A percentile compares a stretch with the other conserved stretches of the same genome.
Evolutionary conservation across 495 filamentous ascomycete species (phyloP).

Genomic region (Penicillium taxi): DNA sequence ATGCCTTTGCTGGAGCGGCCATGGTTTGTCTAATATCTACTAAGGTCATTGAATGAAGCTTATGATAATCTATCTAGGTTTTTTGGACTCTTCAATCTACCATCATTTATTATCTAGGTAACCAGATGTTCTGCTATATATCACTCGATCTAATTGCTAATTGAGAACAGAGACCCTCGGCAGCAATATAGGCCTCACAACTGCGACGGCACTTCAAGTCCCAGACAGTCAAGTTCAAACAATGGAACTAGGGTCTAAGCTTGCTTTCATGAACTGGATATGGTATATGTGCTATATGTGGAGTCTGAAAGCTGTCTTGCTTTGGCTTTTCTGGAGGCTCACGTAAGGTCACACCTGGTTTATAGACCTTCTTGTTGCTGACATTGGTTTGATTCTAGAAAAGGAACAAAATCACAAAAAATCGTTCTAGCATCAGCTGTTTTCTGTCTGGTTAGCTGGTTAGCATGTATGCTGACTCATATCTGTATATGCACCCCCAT

Average conservation of each 20-base stretch:
- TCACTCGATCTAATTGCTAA: not conserved
- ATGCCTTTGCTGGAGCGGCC: conserved; percentile 15
- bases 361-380: not conserved
- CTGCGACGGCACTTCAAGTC: conserved; percentile 12
- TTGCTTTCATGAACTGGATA: conserved; percentile 37
- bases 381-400: not conserved
- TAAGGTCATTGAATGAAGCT: not conserved
- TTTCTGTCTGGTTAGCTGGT: conserved; percentile 36
- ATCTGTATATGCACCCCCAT: conserved; percentile 40
- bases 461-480: conserved; percentile 38
- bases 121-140: not conserved
- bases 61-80: conserved; percentile 2
- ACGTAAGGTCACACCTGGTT: conserved; percentile 29
- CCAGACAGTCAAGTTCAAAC: conserved; percentile 9
- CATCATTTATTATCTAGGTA: conserved; percentile 14
- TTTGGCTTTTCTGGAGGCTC: conserved; percentile 44
- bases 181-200: conserved; percentile 16
- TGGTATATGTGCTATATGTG: conserved; percentile 46
- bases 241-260: conserved; percentile 15
- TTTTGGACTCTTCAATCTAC: conserved; percentile 16
- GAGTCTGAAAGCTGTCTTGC: conserved; percentile 43
- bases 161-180: conserved; percentile 7
- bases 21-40: conserved; percentile 9
- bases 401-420: conserved; percentile 13
- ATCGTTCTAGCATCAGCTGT: conserved; percentile 11